Base-by-base conservation (phyloP, 208 protist species). In the Acanthamoeba castellanii region DNA sequence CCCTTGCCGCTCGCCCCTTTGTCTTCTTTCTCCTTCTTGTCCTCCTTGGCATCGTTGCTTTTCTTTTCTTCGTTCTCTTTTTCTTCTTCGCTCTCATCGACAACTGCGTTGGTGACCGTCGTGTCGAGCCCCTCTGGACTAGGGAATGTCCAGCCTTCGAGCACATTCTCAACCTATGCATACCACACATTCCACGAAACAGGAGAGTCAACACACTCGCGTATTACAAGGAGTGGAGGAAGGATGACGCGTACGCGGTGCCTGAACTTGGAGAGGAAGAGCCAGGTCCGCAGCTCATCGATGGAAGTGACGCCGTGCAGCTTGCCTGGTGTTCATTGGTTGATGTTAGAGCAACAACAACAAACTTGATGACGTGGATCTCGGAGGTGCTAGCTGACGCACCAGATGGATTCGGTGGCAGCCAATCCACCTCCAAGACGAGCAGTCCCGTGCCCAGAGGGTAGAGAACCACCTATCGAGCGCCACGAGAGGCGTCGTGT, bases 261-360 rank as follows among this genome's bases (percentile, higher is more conserved):
- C 27, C 66, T 72, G 61, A 93, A 93, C 61, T 93, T 93, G 3
- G 88, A 72, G n/a, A 93, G 68, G 42, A 93, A 93, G 88, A 93
- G 88, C 64, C 88, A 93, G 18, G 88, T 93, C 27, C 88, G 88
- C 16, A 93, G 88, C 37, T 93, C 88, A 30, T 93, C 88, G 50
- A 93, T 93, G 25, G 45, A 78, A 30, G 88, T 64, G 64, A 72
- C 66, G 37, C 52, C 66, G 22, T 34, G 66, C 37, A 88, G 50
- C 18, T 32, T 42, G n/a, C 66, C 88, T 93, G 88, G 16, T 22
- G 61, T 59, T 14, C 27, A 92, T 27, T 27, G 6, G 27, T 74
- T 25, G 37, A 42, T 42, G 37, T 42, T 42, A 42, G 37, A 42
- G 37, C 37, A 42, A 42, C 37, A 42, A 42, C 37, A 42, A 3